phyloP scores from a whole-genome alignment of 177 flowering plant species.

The Vitis hybrid region DNA sequence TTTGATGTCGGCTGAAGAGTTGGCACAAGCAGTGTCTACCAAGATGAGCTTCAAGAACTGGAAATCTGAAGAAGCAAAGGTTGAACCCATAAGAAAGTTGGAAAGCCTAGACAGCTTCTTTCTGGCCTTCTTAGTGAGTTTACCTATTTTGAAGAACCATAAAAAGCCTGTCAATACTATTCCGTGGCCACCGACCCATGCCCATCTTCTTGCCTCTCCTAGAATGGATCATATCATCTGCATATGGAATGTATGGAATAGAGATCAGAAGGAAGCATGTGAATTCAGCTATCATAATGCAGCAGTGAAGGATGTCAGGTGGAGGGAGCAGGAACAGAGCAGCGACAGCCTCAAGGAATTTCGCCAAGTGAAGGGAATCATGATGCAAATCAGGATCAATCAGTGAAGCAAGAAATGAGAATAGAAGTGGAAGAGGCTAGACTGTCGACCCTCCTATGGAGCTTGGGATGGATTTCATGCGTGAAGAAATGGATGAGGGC shows the following conservation, averaged over 20 bases:
- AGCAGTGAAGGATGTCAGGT: slow-evolving; percentile 82
- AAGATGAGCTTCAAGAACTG: no score
- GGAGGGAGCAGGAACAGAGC: slow-evolving; percentile 62
- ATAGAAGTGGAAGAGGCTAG: slow-evolving; percentile 49
- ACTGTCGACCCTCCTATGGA: slow-evolving; percentile 39
- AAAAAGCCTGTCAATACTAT: no score
- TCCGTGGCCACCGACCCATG: slow-evolving; percentile 7
- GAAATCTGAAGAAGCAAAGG: no score
- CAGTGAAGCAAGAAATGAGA: slow-evolving; percentile 60
- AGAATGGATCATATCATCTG: slow-evolving; percentile 75
- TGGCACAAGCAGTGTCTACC: no score
- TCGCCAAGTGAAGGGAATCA: slow-evolving; percentile 37
- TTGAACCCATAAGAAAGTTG: slow-evolving; percentile 85
- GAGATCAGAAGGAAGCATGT: slow-evolving; percentile 56
- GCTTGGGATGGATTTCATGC: slow-evolving; percentile 61
- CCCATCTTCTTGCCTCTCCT: slow-evolving; percentile 95
- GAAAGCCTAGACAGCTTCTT: slow-evolving; percentile 92
- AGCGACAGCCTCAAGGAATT: slow-evolving; percentile 33
- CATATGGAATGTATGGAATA: slow-evolving; percentile 92
- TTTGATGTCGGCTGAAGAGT: no score
- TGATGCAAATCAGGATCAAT: slow-evolving; percentile 31
- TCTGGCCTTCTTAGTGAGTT: slow-evolving; percentile 98
- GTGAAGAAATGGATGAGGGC: slow-evolving; percentile 68
- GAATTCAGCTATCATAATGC: slow-evolving; percentile 56
- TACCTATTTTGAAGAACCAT: slow-evolving; percentile 76